A percentile compares a stretch with the other conserved stretches of the same genome.
Conservation (phyloP, 1,139 yeast genomes). For the Diutina sp. region DNA sequence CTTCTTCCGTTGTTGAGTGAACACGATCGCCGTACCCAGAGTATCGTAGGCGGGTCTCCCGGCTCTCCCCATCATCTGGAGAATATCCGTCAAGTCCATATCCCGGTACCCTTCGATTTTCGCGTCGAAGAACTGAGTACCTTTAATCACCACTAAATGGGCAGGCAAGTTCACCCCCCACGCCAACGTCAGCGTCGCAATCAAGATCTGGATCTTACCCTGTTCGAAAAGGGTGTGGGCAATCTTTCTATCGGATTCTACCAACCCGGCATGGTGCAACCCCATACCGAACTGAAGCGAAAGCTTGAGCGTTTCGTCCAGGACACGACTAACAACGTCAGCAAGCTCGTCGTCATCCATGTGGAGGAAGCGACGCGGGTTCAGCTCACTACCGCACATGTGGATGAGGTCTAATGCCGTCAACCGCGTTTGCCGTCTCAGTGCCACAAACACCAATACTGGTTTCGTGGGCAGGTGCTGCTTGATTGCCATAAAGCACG, state of each 20-base stretch:
- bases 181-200: slow-evolving; percentile 93
- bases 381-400: slow-evolving; percentile 87
- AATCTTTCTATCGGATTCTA: slow-evolving; percentile 78
- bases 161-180: slow-evolving; percentile 98
- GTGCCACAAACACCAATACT: slow-evolving; percentile 87
- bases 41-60: slow-evolving; percentile 97
- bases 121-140: slow-evolving; percentile 81
- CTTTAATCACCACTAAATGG: slow-evolving; percentile 83
- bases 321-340: slow-evolving; percentile 48
- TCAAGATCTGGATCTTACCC: slow-evolving; percentile 76
- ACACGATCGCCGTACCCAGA: slow-evolving; percentile 88
- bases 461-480: slow-evolving; percentile 93
- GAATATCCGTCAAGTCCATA: slow-evolving; percentile 85
- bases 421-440: slow-evolving; percentile 90
- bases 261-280: slow-evolving; percentile 94
- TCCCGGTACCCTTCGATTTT: slow-evolving; percentile 71
- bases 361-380: slow-evolving; percentile 76
- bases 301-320: slow-evolving; percentile 78
- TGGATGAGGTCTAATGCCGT: slow-evolving; percentile 91
- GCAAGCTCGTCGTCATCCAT: slow-evolving; percentile 69
- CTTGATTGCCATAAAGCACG: slow-evolving; percentile 92
- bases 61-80: slow-evolving; percentile 90
- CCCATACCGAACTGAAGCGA: slow-evolving; percentile 94
- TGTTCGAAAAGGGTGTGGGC: slow-evolving; percentile 78
- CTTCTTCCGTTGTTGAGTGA: slow-evolving; percentile 85